phyloP scores from a whole-genome alignment of 352 stramenopile species.

The Thraustochytrium sp. region DNA sequence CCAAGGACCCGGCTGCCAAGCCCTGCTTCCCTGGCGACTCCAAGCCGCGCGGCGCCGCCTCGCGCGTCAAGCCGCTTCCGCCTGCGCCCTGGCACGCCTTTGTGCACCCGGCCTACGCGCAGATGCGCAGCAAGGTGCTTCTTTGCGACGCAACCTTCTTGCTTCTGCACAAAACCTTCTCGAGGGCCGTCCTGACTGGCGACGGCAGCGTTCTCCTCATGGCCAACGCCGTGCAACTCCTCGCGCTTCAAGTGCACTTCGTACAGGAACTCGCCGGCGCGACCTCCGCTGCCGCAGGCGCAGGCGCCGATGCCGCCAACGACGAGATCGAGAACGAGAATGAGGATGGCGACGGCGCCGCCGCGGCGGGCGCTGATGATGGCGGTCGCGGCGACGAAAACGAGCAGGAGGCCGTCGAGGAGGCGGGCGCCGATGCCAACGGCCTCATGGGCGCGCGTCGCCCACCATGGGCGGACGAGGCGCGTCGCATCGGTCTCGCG shows the following conservation, averaged over 20 bases:
- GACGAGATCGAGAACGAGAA: neutral
- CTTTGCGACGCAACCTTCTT: constrained; percentile 11
- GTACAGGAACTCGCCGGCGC: neutral
- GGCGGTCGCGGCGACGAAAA: too few species aligned
- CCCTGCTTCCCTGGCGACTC: constrained; percentile 31
- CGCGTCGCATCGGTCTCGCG: too few species aligned
- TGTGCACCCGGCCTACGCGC: neutral
- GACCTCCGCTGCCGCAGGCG: neutral
- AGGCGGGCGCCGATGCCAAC: neutral
- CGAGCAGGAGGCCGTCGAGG: neutral
- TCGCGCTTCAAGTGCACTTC: neutral
- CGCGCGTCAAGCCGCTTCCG: neutral
- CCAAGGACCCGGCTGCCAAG: constrained; percentile 32
- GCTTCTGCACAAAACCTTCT: neutral
- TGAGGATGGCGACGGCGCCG: neutral
- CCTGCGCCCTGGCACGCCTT: neutral
- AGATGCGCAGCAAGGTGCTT: neutral
- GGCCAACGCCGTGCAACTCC: neutral
- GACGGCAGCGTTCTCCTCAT: constrained; percentile 4
- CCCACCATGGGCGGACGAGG: too few species aligned
- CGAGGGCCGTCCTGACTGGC: neutral
- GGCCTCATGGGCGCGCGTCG: too few species aligned
- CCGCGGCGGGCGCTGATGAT: too few species aligned
- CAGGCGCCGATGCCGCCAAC: neutral
- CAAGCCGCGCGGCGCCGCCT: neutral